These are phyloP conservation scores for Pancytospora epiphaga DNA, from an alignment of 371 early-diverging fungal genomes.

Conservation along the genomic window DNA sequence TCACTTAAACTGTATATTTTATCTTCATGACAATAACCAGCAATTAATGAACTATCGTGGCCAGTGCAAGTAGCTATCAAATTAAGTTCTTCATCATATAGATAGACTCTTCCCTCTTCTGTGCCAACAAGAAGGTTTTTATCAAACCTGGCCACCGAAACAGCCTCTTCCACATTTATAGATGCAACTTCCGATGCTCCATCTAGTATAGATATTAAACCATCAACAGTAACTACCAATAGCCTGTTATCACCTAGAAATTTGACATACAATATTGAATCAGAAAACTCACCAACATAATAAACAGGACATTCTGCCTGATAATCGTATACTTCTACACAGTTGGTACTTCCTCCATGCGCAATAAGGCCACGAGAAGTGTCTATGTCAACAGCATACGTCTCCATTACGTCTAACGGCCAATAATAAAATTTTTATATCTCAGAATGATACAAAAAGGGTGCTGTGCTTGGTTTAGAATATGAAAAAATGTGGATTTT, in stretches of 20 bases:
- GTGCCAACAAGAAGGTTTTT: constrained; percentile 36
- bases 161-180: constrained; percentile 30
- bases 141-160: constrained; percentile 20
- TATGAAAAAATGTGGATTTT: background rate
- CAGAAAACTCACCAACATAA: constrained; percentile 21
- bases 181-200: background rate
- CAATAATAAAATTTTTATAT: background rate
- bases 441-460: background rate
- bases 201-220: constrained; percentile 24
- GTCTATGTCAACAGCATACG: constrained; percentile 38
- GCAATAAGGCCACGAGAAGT: background rate
- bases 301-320: background rate
- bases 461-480: background rate
- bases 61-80: constrained; percentile 24
- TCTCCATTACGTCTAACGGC: constrained; percentile 26
- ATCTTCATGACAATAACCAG: constrained; percentile 12
- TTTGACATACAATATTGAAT: constrained; percentile 40
- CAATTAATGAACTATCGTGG: constrained; percentile 24
- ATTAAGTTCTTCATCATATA: constrained; percentile 26
- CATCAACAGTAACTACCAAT: constrained; percentile 31
- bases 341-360: constrained; percentile 41
- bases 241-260: constrained; percentile 16
- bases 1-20: constrained; percentile 21
- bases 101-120: constrained; percentile 21
- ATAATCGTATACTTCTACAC: constrained; percentile 17